Evolutionary conservation across 2,329 filamentous ascomycete species (phyloP), one percentile per base, ranked within the genome.

Genomic region (Penicillium sclerotigenum): DNA sequence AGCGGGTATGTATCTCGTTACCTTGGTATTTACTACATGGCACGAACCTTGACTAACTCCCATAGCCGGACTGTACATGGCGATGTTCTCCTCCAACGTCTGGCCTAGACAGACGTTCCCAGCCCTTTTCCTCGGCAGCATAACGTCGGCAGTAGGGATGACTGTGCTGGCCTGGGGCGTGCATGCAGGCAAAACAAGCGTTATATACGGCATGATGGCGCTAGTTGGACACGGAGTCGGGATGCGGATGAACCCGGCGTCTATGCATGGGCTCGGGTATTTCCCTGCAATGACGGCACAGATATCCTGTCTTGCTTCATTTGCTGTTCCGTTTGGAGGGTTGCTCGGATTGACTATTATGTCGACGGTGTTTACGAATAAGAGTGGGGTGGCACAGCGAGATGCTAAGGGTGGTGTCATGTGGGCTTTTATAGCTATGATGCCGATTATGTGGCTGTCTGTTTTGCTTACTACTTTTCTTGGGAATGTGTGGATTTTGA

Each of bases 121-220:
- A 11, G 26, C 36, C 4, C 36, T 49, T 6, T 22, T 49, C 18
- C 5, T 49, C 0, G 47, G 47, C 26, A 41, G 47, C 10, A 24
- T 49, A 20, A 49, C 26, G 2, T 40, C 47, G 1, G 36, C 47
- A n/a, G 14, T 38, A 11, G 47, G 36, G 2, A 41, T 49, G 47
- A 49, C 47, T 0, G 36, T 49, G 3, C 6, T 49, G 9, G 47
- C 47, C 9, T 49, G 47, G 47, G 36, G 47, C 7, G 47, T 49
- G 5, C 18, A 49, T 0, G 18, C 26, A 16, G 8, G 54, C 38
- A 71, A 82, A 47, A 71, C 74, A 0, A 67, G 74, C 0, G 70
- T 82, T 8, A 80, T 89, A 22, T 87, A 83, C 61, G 85, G 82
- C 26, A 88, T 89, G 80, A 84, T 89, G 75, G 85, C 80, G 0